Evolutionary conservation across 2,329 filamentous ascomycete species (phyloP).

Genomic region (Ploettnerulaceae sp.): DNA sequence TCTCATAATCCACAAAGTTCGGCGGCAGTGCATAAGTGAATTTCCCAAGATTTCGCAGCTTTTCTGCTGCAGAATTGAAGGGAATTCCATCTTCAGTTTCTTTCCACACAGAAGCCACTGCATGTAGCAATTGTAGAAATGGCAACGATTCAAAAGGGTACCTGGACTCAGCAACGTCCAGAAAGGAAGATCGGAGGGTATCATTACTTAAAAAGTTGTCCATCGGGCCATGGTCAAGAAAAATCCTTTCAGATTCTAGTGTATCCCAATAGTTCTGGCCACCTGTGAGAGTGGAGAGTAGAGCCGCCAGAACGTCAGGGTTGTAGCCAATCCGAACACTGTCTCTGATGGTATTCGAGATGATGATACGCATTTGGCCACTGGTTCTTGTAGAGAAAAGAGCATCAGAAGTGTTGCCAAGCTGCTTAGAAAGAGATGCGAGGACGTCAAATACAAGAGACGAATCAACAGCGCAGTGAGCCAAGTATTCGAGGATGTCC

Average conservation of each 20-base stretch:
- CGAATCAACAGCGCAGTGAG: slow-evolving; percentile 41
- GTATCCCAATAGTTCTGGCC: slow-evolving; percentile 33
- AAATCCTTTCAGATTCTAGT: slow-evolving; percentile 20
- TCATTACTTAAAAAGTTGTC: slow-evolving; percentile 36
- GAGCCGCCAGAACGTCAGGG: slow-evolving; percentile 33
- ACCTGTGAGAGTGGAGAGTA: slow-evolving; percentile 29
- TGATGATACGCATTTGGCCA: slow-evolving; percentile 33
- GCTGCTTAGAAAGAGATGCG: slow-evolving; percentile 38
- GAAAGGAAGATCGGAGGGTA: slow-evolving; percentile 28
- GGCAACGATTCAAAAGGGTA: slow-evolving; percentile 84
- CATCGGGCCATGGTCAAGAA: slow-evolving; percentile 46
- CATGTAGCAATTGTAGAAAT: slow-evolving; percentile 67
- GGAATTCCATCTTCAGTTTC: slow-evolving; percentile 30
- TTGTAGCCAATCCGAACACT: slow-evolving; percentile 33
- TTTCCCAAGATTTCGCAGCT: slow-evolving; percentile 46
- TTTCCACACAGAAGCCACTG: slow-evolving; percentile 46
- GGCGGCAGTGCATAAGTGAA: slow-evolving; percentile 74
- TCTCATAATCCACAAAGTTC: slow-evolving; percentile 68
- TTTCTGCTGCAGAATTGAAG: slow-evolving; percentile 49
- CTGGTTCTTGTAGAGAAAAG: slow-evolving; percentile 39
- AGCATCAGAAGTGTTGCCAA: slow-evolving; percentile 35
- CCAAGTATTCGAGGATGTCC: slow-evolving; percentile 43
- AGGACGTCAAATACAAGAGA: slow-evolving; percentile 46
- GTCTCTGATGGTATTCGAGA: slow-evolving; percentile 34
- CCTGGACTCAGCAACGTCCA: slow-evolving; percentile 66